Base-by-base conservation (phyloP, 805 yeast genomes). In the Saturnispora bothae region DNA sequence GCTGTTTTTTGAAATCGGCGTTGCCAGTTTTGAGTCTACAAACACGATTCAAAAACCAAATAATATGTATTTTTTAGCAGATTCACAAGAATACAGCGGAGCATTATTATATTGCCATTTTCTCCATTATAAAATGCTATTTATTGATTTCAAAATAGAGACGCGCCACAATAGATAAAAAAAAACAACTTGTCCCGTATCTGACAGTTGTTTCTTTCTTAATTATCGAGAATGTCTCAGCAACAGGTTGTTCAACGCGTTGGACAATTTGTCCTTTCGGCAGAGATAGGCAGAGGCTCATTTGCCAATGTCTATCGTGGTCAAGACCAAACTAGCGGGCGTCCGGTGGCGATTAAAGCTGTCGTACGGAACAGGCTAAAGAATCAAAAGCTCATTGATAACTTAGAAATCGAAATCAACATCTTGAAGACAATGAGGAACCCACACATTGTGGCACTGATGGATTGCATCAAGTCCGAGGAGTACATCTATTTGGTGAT, bases 301-400 rank as follows among this genome's bases (percentile, higher is more conserved):
- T 92, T 92, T 64, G 98, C 98, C 50, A 81, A 79, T 44, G 98
- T 92, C 19, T 89, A 83, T 65, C 86, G 84, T 60, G 95, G 96
- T 37, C 66, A 70, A 41, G 67, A 78, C 50, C 57, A 63, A 32
- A 57, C 62, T 31, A 66, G 72, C 3, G 66, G 66, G 46, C 63
- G 65, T 23, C 71, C 86, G 1, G 92, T 89, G 30, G 97, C 97
- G 8, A 73, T 89, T 53, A 89, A 89, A 60, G 76, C 89, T 2
- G 96, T 94, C 13, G 75, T 82, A 28, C 70, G 94, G 40, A 74
- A 85, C 18, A 78, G 84, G 51, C 69, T 89, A 47, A 79, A 78
- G 57, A 84, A 83, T 52, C 85, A 83, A 66, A 88, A 88, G 53
- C 67, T 92, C 38, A 64, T 88, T 43, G 96, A 85, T 58, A 92